Evolutionary conservation across 176 grass and related monocot genomes (phyloP), one percentile per base, ranked within the genome.

Genomic region (Puccinellia tenuiflora): DNA sequence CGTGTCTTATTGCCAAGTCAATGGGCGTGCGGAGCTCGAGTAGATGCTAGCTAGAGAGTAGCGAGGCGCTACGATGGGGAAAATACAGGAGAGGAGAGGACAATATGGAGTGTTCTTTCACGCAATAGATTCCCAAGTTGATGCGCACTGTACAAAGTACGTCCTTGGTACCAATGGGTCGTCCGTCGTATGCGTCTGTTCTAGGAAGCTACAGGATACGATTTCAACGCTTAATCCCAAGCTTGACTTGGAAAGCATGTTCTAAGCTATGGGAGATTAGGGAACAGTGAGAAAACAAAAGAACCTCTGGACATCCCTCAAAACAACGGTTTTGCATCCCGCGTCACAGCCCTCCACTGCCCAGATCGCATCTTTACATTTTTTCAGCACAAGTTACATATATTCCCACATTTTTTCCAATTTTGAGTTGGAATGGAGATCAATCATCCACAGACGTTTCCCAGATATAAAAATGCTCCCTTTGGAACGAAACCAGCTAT

Each of bases 41-140:
- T n/a, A n/a, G n/a, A n/a, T n/a, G 62, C 82, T 79, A 78, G 65
- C 3, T 72, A 76, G 55, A 71, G 69, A 73, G 15, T 46, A 30
- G n/a, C n/a, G 15, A 28, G 14, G 59, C 28, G 2, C 11, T 7
- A 63, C 54, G 3, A 48, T 24, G 53, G 57, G 47, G 56, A 68
- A 73, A 53, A 47, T 25, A 59, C 22, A 4, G n/a, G 53, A 69
- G 73, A 83, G 72, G 56, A 85, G 73, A 83, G 72, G 56, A 85
- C 86, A 79, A 79, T 10, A 66, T 34, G 79, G 84, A 42, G 84
- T 50, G 79, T 90, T 84, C 75, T 76, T 90, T 69, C 84, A 90
- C 37, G 80, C 80, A 79, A 47, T 18, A 80, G 75, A 80, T 87
- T 90, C 68, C 39, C 73, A 52, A 57, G 79, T 66, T 66, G 57